phyloP scores from a whole-genome alignment of 441 rosid genomes.

The Capsella rubella region DNA sequence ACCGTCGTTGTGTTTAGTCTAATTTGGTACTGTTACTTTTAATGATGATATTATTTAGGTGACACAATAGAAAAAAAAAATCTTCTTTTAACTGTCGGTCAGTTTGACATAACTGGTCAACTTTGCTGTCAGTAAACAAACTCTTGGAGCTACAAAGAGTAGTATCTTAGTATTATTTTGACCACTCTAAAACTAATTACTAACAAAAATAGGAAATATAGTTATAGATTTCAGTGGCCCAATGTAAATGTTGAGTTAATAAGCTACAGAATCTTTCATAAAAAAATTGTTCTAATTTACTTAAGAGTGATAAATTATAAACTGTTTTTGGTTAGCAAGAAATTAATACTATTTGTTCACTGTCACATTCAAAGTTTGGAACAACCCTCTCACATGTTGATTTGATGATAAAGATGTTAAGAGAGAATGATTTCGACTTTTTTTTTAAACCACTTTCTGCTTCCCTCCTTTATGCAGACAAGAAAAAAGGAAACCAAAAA shows the following conservation, averaged over 20 bases:
- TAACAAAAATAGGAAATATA: background rate
- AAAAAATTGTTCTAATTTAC: background rate
- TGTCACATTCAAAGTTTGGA: slow-evolving; percentile 19
- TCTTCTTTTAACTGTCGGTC: slow-evolving; percentile 32
- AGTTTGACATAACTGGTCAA: slow-evolving; percentile 18
- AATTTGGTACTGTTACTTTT: background rate
- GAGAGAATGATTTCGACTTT: slow-evolving; percentile 43
- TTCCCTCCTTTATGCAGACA: slow-evolving; percentile 48
- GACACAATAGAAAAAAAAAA: background rate
- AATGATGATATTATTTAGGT: too few species aligned
- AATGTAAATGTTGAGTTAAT: slow-evolving; percentile 17
- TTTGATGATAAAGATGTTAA: slow-evolving; percentile 36
- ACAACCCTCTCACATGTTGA: slow-evolving; percentile 25
- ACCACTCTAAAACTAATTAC: background rate
- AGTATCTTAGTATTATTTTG: slow-evolving; percentile 8
- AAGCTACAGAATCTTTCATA: background rate
- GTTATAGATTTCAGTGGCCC: background rate
- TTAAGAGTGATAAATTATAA: background rate
- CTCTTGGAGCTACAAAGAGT: background rate
- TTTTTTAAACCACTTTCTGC: slow-evolving; percentile 29
- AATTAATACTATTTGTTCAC: background rate
- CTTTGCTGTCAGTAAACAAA: slow-evolving; percentile 29
- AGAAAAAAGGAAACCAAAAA: slow-evolving; percentile 18
- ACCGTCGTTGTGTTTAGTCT: background rate
- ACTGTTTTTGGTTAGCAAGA: slow-evolving; percentile 10